Conservation (phyloP, 345 rosid genomes). For the Populus deltoides region DNA sequence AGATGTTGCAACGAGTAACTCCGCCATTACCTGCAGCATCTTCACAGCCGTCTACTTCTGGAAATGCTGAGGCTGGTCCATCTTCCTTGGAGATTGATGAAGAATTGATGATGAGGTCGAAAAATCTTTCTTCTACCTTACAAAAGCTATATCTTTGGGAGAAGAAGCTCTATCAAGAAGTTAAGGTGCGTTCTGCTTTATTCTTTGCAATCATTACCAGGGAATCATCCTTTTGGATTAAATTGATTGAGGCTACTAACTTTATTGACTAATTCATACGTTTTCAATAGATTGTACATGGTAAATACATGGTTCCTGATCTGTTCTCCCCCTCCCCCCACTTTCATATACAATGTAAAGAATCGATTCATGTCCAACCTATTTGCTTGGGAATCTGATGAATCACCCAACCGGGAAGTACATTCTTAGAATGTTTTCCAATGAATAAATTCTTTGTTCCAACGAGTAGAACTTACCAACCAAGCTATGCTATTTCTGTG, state of each 20-base stretch:
- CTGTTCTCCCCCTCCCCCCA: not conserved
- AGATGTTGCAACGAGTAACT: conserved; percentile 59
- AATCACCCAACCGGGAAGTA: not conserved
- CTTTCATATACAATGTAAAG: not conserved
- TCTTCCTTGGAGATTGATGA: conserved; percentile 55
- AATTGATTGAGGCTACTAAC: not conserved
- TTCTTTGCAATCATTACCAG: not conserved
- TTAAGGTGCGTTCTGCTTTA: conserved; percentile 54
- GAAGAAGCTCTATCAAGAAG: conserved; percentile 88
- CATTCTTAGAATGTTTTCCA: not conserved
- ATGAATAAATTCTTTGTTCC: not conserved
- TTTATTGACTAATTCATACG: not conserved
- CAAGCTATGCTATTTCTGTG: not conserved
- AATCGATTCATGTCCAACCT: not conserved
- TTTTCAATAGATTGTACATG: not conserved
- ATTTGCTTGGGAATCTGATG: not conserved
- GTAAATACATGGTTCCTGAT: not conserved
- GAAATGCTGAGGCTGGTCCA: conserved; percentile 37
- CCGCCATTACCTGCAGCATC: conserved; percentile 53
- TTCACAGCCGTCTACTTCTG: conserved; percentile 59
- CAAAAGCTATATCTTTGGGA: conserved; percentile 88
- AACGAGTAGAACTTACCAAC: not conserved
- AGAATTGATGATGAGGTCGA: conserved; percentile 62
- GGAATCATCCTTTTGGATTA: not conserved
- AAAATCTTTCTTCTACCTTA: conserved; percentile 83